Percentiles rank a stretch among this genome's conserved stretches.
phyloP scores from a whole-genome alignment of 176 grass and related monocot genomes.

The Tuctoria greenei region DNA sequence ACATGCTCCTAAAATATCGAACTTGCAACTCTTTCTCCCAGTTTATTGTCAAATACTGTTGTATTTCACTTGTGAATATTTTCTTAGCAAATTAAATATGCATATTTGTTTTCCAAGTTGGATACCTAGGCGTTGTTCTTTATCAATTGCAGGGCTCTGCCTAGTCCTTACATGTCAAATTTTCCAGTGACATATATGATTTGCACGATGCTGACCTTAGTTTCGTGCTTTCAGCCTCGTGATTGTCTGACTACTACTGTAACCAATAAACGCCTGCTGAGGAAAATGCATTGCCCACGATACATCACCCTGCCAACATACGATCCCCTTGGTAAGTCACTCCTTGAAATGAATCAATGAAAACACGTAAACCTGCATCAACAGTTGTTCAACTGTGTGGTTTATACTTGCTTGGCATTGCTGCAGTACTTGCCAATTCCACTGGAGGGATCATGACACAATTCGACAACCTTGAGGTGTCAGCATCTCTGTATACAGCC shows the following conservation, averaged over 20 bases:
- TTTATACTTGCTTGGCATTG: background rate
- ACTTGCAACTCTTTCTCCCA: background rate
- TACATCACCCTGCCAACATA: constrained; percentile 69
- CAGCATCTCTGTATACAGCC: constrained; percentile 18
- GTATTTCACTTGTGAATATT: background rate
- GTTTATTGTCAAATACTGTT: background rate
- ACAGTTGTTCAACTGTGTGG: background rate
- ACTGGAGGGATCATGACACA: constrained; percentile 35
- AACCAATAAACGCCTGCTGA: constrained; percentile 4
- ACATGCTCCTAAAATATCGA: background rate
- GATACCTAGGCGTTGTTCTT: background rate
- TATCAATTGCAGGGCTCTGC: background rate
- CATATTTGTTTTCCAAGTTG: background rate
- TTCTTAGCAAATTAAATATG: background rate
- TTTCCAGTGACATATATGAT: background rate
- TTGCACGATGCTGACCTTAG: constrained; percentile 23
- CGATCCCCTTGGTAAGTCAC: constrained; percentile 53
- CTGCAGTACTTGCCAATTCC: constrained; percentile 43
- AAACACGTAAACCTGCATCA: background rate
- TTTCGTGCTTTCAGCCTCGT: constrained; percentile 58
- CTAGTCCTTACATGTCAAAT: background rate
- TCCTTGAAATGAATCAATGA: background rate
- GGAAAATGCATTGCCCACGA: constrained; percentile 49
- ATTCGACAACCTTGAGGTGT: constrained; percentile 1
- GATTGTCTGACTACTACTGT: constrained; percentile 59